Conservation (phyloP, 495 filamentous ascomycete genomes). For the Articulospora tetracladia region DNA sequence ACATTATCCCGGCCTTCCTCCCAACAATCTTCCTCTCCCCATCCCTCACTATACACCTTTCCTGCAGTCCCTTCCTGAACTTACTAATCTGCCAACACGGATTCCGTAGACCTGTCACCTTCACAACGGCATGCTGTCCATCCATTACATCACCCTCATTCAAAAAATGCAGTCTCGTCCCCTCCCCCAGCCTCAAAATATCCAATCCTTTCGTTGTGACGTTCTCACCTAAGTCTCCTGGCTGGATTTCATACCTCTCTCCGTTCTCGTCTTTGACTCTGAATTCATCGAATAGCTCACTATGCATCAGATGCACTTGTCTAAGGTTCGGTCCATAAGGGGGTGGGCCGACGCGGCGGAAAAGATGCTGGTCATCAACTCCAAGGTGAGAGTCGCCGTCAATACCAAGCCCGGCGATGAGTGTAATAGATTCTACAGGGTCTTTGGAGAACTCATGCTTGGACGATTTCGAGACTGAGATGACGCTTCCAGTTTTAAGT, state of each 20-base stretch:
- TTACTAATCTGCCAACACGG: slow-evolving; percentile 13
- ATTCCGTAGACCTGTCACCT: slow-evolving; percentile 15
- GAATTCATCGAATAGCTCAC: not conserved
- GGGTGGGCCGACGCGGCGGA: not conserved
- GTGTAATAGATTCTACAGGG: not conserved
- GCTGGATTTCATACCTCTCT: not conserved
- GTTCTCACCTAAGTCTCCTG: slow-evolving; percentile 17
- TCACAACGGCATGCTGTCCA: slow-evolving; percentile 13
- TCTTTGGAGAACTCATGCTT: not conserved
- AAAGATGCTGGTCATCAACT: not conserved
- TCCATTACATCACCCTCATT: slow-evolving; percentile 3
- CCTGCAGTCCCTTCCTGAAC: slow-evolving; percentile 14
- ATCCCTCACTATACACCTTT: slow-evolving; percentile 13
- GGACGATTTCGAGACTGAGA: not conserved
- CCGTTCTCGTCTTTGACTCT: not conserved
- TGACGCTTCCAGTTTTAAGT: not conserved
- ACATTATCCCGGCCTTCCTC: slow-evolving; percentile 19
- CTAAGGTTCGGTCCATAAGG: not conserved
- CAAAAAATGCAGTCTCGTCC: slow-evolving; percentile 15
- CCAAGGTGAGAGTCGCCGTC: not conserved
- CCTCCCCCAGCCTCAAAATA: slow-evolving; percentile 8
- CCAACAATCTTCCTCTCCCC: slow-evolving; percentile 11
- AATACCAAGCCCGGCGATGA: not conserved
- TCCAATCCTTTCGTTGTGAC: slow-evolving; percentile 16
- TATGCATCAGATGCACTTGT: not conserved